Conservation (phyloP, 2,329 filamentous ascomycete species). For the Alternaria sp. region DNA sequence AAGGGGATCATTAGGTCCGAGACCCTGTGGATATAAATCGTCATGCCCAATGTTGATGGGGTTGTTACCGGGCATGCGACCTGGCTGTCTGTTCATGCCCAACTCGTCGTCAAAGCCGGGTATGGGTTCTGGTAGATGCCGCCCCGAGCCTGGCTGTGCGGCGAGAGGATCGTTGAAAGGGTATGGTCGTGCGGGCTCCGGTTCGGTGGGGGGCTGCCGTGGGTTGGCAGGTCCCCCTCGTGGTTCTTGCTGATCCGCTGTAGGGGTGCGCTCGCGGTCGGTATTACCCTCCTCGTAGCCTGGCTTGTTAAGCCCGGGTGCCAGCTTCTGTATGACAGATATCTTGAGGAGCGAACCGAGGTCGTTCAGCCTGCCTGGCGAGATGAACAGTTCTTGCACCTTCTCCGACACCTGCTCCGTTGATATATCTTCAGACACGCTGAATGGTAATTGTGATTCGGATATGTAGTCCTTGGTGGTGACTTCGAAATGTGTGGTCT, state of each 20-base stretch:
- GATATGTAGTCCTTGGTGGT: conserved; percentile 77
- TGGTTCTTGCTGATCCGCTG: conserved; percentile 50
- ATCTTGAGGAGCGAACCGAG: conserved; percentile 75
- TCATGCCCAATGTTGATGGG: conserved; percentile 79
- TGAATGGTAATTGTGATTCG: conserved; percentile 61
- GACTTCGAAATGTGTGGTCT: conserved; percentile 78
- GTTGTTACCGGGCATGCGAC: conserved; percentile 56
- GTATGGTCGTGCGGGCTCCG: conserved; percentile 68
- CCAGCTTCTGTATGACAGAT: conserved; percentile 82
- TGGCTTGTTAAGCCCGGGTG: conserved; percentile 77
- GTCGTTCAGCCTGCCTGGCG: conserved; percentile 68
- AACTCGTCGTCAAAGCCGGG: conserved; percentile 94
- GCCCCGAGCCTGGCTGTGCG: conserved; percentile 59
- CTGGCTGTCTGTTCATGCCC: conserved; percentile 74
- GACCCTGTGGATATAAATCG: conserved; percentile 84
- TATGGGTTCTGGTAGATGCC: conserved; percentile 77
- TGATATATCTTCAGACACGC: conserved; percentile 56
- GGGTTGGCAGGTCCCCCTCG: conserved; percentile 46
- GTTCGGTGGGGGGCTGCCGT: conserved; percentile 58
- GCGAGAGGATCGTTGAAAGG: conserved; percentile 74
- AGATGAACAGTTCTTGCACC: conserved; percentile 72
- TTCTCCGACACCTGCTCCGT: conserved; percentile 53
- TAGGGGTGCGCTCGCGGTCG: conserved; percentile 36
- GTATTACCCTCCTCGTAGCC: conserved; percentile 70
- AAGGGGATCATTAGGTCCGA: conserved; percentile 86